A percentile compares a stretch with the other conserved stretches of the same genome.
Evolutionary conservation across 139 green algal species (phyloP).

Genomic region (Edaphochlamys debaryana): DNA sequence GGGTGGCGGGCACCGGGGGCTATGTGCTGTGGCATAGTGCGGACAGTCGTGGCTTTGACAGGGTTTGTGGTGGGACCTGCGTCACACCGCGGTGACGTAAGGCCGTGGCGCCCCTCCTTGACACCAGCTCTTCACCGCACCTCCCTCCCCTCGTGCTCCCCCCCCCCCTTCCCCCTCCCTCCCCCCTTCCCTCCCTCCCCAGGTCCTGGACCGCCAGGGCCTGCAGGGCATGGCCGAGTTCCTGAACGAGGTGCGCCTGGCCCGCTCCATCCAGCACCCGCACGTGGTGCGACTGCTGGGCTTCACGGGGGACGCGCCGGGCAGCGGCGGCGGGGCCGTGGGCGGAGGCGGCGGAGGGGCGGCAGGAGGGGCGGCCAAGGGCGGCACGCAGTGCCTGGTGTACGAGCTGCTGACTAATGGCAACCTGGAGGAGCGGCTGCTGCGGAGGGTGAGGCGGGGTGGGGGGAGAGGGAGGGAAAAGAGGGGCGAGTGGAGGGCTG

Average conservation of each 20-base stretch:
- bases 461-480: neutral
- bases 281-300: conserved; percentile 56
- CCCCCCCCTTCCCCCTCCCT: too few relatives aligned
- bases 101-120: too few relatives aligned
- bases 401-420: conserved; percentile 62
- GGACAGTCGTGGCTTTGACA: too few relatives aligned
- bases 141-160: too few relatives aligned
- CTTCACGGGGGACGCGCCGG: conserved; percentile 44
- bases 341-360: neutral
- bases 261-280: conserved; percentile 47
- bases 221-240: conserved; percentile 61
- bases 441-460: conserved; percentile 6
- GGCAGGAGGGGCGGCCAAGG: neutral
- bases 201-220: conserved; percentile 58
- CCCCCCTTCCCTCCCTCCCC: neutral
- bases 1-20: too few relatives aligned
- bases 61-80: too few relatives aligned
- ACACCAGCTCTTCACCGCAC: too few relatives aligned
- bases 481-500: neutral
- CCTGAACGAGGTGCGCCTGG: conserved; percentile 52
- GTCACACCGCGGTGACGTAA: too few relatives aligned
- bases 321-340: neutral
- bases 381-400: conserved; percentile 50
- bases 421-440: conserved; percentile 58
- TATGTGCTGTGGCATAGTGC: too few relatives aligned